Evolutionary conservation across 2,329 filamentous ascomycete genomes (phyloP), one percentile per base, ranked within the genome.

Genomic region (Sclerotinia glacialis): DNA sequence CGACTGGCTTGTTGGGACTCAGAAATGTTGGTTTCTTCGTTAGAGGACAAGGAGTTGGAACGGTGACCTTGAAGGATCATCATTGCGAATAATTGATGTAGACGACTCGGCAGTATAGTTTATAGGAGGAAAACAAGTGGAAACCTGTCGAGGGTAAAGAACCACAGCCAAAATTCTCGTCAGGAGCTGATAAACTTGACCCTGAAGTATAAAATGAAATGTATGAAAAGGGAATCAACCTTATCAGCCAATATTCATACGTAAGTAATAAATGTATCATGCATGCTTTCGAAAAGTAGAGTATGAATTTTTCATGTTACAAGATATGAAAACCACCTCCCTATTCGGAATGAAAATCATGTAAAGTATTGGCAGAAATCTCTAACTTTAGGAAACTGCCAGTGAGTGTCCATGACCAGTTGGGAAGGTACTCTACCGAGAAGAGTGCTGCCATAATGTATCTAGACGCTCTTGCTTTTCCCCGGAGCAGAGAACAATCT

Each of bases 21-120:
- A 12, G 21, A 49, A 5, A 23, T 14, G 8, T 18, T 2, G 31
- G 9, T 2, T 18, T 37, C 31, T 16, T 37, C 44, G 3, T 49
- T n/a, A 21, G 44, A 61, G n/a, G 58, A 61, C 21, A 34, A 11
- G 28, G 58, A 61, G 28, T 49, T 49, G 9, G 58, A 61, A 18
- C 58, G 58, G 26, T 61, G 58, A 6, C 58, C 58, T 61, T 61
- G 58, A 18, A 61, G 58, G n/a, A 61, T 61, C 58, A 61, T 61
- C 58, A 61, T 61, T 12, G 21, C n/a, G 7, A 26, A 49, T 21
- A 23, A 2, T 18, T 37, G 16, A 49, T 18, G 31, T 14, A 37
- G 9, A 18, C 5, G n/a, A 49, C 2, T 21, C 23, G n/a, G 16
- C 37, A 7, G 12, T 49, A 1, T 1, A 12, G 11, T 21, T 40